Conservation (phyloP, 345 rosid species). For the Leavenworthia alabamica region DNA sequence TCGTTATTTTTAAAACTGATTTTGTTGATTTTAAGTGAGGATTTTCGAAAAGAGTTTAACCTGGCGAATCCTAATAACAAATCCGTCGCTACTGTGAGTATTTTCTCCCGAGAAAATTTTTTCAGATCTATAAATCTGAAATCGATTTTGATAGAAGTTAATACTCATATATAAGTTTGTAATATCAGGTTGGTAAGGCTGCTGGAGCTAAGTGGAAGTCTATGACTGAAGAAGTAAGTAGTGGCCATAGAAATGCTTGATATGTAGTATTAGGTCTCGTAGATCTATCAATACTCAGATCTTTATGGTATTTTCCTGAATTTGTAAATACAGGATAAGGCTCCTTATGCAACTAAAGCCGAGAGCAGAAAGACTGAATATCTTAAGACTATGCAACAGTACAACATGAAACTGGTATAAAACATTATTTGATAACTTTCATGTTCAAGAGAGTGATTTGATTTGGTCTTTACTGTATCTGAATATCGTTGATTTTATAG, state of each 20-base stretch:
- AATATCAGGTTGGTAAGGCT: conserved; percentile 69
- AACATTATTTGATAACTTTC: background rate
- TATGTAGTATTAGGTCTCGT: background rate
- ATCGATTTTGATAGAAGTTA: background rate
- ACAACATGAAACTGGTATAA: conserved; percentile 55
- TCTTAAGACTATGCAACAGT: conserved; percentile 50
- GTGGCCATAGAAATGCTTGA: background rate
- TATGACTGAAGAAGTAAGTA: conserved; percentile 54
- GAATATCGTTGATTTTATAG: conserved; percentile 26
- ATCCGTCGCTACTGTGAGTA: conserved; percentile 69
- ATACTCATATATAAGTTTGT: background rate
- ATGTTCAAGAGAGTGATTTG: background rate
- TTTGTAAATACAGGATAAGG: conserved; percentile 48
- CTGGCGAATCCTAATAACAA: conserved; percentile 66
- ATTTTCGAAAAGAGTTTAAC: conserved; percentile 60
- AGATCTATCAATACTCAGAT: background rate
- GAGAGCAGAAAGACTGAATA: conserved; percentile 67
- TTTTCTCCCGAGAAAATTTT: background rate
- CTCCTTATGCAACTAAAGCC: conserved; percentile 45
- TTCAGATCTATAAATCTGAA: conserved; percentile 13
- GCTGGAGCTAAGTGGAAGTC: conserved; percentile 77
- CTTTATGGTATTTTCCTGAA: background rate
- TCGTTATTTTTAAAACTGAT: background rate
- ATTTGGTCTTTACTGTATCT: background rate
- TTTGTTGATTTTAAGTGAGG: conserved; percentile 39